Base-by-base conservation (phyloP, 2,329 filamentous ascomycete species). In the Peltaster fructicola region DNA sequence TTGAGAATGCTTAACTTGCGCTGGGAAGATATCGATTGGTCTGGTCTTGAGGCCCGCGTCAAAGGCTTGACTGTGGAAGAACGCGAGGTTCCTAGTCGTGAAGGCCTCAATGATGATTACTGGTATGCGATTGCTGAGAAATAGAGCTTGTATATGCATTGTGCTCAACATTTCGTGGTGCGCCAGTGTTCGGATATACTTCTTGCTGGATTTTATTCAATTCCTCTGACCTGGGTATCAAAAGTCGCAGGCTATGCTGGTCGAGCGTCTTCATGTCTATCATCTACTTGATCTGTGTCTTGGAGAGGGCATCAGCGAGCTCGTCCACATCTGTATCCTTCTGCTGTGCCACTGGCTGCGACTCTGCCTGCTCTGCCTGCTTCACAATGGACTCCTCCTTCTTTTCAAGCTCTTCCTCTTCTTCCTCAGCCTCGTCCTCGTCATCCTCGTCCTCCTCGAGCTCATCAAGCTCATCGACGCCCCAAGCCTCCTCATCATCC, bases 1-100 rank as follows among this genome's bases (percentile, higher is more conserved):
- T 90, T 98, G 33, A 63, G 88, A 19, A 55, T 98, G 45, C 59
- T 98, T 40, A 98, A 95, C 50, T 77, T 98, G 20, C 63, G 81
- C 27, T 77, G 84, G 54, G 81, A 95, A 47, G 77, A 90, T 46
- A 66, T 73, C 22, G 71, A 51, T 32, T 49, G 48, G 45, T 40
- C 45, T 20, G 40, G 35, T 19, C 20, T 48, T 25, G 65, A 67
- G 33, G 22, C 31, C 27, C 27, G 39, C 16, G 43, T 35, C 5
- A 40, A 38, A 20, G 39, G 32, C 68, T 26, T 60, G 61, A 25
- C 63, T 63, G 30, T 27, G 21, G 32, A 21, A 15, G 33, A 21
- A 4, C 79, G 80, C 8, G 61, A 68, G 29, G 69, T 92, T 34
- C 85, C 88, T 3, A 77, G 71, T 42, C 61, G 88, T 26, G 77